phyloP scores from a whole-genome alignment of 2,329 filamentous ascomycete genomes.

The Fonsecaea pedrosoi region DNA sequence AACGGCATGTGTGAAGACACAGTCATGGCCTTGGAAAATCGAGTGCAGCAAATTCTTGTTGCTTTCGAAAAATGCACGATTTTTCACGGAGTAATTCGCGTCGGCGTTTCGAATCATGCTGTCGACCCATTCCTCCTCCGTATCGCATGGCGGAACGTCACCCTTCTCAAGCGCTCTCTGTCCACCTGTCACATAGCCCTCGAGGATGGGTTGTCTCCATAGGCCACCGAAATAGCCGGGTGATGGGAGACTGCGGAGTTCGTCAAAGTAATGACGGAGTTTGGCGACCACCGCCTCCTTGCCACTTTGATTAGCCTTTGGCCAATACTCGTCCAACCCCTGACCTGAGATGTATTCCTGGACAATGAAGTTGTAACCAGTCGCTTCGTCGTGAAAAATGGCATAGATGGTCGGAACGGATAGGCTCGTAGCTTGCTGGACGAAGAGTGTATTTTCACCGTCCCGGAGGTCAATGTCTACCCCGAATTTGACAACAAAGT shows the following conservation, averaged over 20 bases:
- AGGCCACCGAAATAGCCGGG: slow-evolving; percentile 12
- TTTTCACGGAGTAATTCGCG: not conserved
- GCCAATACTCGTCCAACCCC: slow-evolving; percentile 2
- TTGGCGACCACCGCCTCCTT: slow-evolving; percentile 11
- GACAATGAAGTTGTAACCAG: slow-evolving; percentile 11
- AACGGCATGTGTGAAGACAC: slow-evolving; percentile 13
- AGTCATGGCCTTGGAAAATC: slow-evolving; percentile 4
- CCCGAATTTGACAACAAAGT: slow-evolving; percentile 10
- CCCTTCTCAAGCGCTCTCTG: too few species aligned
- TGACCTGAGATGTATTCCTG: slow-evolving; percentile 17
- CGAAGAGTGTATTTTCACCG: slow-evolving; percentile 10
- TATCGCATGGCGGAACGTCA: slow-evolving; percentile 9
- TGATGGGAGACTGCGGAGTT: slow-evolving; percentile 13
- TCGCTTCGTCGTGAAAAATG: slow-evolving; percentile 8
- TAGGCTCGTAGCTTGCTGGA: not conserved
- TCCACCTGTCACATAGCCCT: not conserved
- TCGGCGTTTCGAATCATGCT: not conserved
- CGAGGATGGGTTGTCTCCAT: slow-evolving; percentile 4
- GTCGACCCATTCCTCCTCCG: slow-evolving; percentile 9
- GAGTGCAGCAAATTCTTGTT: not conserved
- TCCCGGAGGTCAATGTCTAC: not conserved
- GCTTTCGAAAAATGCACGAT: not conserved
- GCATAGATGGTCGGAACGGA: slow-evolving; percentile 7
- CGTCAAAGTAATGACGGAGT: slow-evolving; percentile 7
- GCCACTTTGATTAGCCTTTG: not conserved